Base-by-base conservation (phyloP, 2,329 filamentous ascomycete species). In the Exophiala dermatitidis region DNA sequence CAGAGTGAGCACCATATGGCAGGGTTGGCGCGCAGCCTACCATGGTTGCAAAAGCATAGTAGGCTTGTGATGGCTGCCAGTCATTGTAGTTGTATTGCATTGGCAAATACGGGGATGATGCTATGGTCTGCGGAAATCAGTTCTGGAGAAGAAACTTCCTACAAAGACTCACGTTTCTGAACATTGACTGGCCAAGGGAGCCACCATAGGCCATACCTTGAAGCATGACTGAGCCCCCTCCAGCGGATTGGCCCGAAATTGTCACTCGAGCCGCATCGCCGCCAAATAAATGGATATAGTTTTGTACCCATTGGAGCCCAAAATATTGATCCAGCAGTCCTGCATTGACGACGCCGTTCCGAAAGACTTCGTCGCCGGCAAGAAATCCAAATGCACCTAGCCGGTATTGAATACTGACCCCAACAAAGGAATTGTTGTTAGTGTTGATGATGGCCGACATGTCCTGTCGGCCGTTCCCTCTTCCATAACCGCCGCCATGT, bases 241-340 rank as follows among this genome's bases (percentile, higher is more conserved):
- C 78, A 28, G 78, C 77, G 34, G 71, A 75, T 59, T 77, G 68
- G 7, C 77, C 77, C 8, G 77, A 68, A 9, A 79, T 70, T 0
- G 77, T 79, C 31, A 81, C 73, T 19, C 69, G 68, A 1, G 67
- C 62, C 2, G 71, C 65, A 62, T 81, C 73, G 5, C 79, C 79
- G 68, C 70, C 79, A 56, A 83, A 83, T 66, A 61, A 52, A 3
- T 52, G 53, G 40, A 86, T 84, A 54, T 86, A 71, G 34, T 74
- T 68, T 61, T 80, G 74, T 0, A 85, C 75, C 84, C 84, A 86
- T 46, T 77, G 64, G 43, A 87, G 65, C 1, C 78, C 70, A 29
- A 78, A 74, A 12, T 81, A 72, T 67, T 86, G 82, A 60, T 87
- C 83, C 2, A 84, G 70, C 4, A 86, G 66, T 0, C 84, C 84